Conservation (phyloP, 345 rosid genomes). For the Linum lewisii region DNA sequence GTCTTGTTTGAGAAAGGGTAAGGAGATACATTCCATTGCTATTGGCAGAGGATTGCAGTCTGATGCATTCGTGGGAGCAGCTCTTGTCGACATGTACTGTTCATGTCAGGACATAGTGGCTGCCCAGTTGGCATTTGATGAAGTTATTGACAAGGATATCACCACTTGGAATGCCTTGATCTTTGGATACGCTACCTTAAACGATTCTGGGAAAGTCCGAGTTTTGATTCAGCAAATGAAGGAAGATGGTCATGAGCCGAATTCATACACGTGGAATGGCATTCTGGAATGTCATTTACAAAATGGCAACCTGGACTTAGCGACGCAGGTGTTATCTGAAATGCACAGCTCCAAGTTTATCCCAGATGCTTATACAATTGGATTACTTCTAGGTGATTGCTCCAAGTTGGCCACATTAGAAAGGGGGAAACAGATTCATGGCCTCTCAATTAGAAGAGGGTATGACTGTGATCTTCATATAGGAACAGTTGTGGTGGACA, state of each 20-base stretch:
- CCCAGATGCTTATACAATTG: slow-evolving; percentile 19
- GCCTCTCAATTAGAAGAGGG: slow-evolving; percentile 12
- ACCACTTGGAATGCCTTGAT: slow-evolving; percentile 50
- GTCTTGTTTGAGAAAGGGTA: slow-evolving; percentile 31
- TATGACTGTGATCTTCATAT: slow-evolving; percentile 15
- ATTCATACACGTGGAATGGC: slow-evolving; percentile 20
- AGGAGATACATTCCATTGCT: slow-evolving; percentile 37
- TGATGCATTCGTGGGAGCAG: slow-evolving; percentile 52
- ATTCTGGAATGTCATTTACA: slow-evolving; percentile 19
- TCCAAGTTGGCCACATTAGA: slow-evolving; percentile 17
- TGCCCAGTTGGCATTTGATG: slow-evolving; percentile 14
- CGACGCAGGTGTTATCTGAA: slow-evolving; percentile 13
- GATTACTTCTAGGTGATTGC: slow-evolving; percentile 19
- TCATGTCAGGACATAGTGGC: slow-evolving; percentile 1
- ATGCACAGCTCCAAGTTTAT: slow-evolving; percentile 10
- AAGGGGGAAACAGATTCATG: slow-evolving; percentile 21
- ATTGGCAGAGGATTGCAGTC: slow-evolving; percentile 36
- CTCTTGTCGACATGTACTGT: slow-evolving; percentile 20
- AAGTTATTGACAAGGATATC: slow-evolving; percentile 26
- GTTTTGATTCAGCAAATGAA: slow-evolving; percentile 23
- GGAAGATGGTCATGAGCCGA: slow-evolving; percentile 45
- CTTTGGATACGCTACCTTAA: slow-evolving; percentile 47
- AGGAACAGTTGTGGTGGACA: slow-evolving; percentile 24
- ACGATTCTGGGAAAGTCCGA: slow-evolving; percentile 22
- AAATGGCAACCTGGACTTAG: slow-evolving; percentile 16